Percentiles rank a stretch among this genome's conserved stretches.
Conservation (phyloP, 495 filamentous ascomycete species). For the Penicillium daleae region DNA sequence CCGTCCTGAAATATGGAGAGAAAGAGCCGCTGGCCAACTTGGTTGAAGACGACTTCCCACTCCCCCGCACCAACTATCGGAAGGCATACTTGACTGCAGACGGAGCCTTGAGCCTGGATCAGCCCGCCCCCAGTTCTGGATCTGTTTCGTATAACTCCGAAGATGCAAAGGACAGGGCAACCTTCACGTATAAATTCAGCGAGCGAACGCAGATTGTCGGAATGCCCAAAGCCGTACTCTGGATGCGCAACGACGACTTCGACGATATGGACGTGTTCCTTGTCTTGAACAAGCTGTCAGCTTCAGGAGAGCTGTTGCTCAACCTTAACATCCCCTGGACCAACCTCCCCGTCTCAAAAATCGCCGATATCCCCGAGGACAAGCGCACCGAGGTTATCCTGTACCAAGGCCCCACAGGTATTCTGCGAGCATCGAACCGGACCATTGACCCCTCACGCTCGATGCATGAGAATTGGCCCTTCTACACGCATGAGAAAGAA, state of each 20-base stretch:
- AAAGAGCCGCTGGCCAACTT: constrained; percentile 9
- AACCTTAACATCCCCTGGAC: constrained; percentile 13
- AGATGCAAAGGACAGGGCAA: constrained; percentile 17
- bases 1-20: constrained; percentile 22
- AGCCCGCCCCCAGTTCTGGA: not conserved
- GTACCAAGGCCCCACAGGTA: constrained; percentile 21
- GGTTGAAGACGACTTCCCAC: constrained; percentile 21
- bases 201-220: constrained; percentile 33
- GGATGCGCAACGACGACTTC: constrained; percentile 4
- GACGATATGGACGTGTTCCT: constrained; percentile 13
- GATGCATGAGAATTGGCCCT: constrained; percentile 25
- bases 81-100: constrained; percentile 17
- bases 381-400: constrained; percentile 14
- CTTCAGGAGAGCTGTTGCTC: constrained; percentile 5
- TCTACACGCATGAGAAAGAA: constrained; percentile 16
- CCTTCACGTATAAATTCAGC: constrained; percentile 31
- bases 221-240: constrained; percentile 18
- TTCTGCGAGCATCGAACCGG: constrained; percentile 24
- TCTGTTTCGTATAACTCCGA: constrained; percentile 25
- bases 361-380: constrained; percentile 16
- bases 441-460: constrained; percentile 20
- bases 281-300: constrained; percentile 5
- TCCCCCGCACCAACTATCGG: constrained; percentile 18
- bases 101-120: constrained; percentile 4
- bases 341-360: constrained; percentile 12